These are phyloP conservation scores for Dinochytrium kinnereticum DNA, from an alignment of 371 early-diverging fungal species.

Conservation along the genomic window DNA sequence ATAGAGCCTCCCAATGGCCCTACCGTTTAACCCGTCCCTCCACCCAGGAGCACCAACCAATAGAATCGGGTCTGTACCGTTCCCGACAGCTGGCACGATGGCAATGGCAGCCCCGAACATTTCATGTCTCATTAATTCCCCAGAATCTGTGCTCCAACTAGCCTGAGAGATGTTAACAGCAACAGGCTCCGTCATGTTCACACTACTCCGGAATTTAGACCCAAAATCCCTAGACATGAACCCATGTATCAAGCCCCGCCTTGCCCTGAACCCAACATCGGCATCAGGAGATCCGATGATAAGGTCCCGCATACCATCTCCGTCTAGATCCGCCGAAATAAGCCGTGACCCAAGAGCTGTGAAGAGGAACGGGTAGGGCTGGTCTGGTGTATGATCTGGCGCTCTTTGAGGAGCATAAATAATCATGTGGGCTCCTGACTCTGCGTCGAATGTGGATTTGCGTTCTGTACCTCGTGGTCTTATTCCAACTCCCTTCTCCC, in stretches of 20 bases:
- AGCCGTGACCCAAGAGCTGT: slow-evolving; percentile 64
- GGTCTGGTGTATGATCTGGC: slow-evolving; percentile 4
- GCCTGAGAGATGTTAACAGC: slow-evolving; percentile 8
- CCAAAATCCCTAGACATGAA: not conserved
- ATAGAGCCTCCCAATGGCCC: slow-evolving; percentile 20
- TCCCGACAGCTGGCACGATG: not conserved
- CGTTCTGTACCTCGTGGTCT: slow-evolving; percentile 5
- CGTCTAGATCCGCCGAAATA: slow-evolving; percentile 67
- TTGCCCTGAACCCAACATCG: slow-evolving; percentile 34
- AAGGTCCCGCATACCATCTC: slow-evolving; percentile 70
- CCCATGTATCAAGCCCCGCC: slow-evolving; percentile 4
- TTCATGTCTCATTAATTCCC: slow-evolving; percentile 8
- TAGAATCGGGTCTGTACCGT: not conserved
- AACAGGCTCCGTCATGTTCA: not conserved
- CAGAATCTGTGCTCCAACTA: slow-evolving; percentile 14
- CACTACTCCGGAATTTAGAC: not conserved
- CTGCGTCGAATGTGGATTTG: slow-evolving; percentile 5
- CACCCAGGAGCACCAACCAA: slow-evolving; percentile 33
- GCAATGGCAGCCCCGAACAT: slow-evolving; percentile 8
- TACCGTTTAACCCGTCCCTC: slow-evolving; percentile 1
- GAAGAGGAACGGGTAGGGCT: slow-evolving; percentile 16
- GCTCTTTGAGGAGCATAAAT: slow-evolving; percentile 24
- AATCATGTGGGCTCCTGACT: slow-evolving; percentile 26
- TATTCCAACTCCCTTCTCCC: slow-evolving; percentile 50
- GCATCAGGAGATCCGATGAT: slow-evolving; percentile 73